Evolutionary conservation across 306 rosid genomes (phyloP).

Genomic region (Glycyrrhiza uralensis): DNA sequence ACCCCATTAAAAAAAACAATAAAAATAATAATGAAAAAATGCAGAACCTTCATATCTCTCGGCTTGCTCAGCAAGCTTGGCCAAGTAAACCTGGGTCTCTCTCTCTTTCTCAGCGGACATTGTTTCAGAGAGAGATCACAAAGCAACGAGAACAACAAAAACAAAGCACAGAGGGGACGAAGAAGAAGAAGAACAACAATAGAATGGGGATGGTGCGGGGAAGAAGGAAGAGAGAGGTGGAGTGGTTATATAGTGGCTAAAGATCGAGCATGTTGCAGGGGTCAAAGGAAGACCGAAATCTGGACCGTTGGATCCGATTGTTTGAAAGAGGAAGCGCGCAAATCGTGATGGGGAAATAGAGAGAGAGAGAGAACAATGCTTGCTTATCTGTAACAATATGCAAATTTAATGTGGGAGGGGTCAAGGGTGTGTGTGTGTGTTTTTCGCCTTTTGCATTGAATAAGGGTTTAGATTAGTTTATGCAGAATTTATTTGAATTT

Average conservation of each 20-base stretch:
- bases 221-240: constrained; percentile 25
- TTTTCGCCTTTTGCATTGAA: not conserved
- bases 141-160: not conserved
- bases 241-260: constrained; percentile 38
- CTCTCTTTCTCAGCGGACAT: constrained; percentile 88
- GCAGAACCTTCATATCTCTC: constrained; percentile 80
- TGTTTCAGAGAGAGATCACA: constrained; percentile 50
- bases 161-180: not conserved
- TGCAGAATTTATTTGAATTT: too few relatives aligned
- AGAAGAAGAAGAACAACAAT: not conserved
- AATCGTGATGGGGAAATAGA: constrained; percentile 33
- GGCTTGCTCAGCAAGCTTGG: constrained; percentile 95
- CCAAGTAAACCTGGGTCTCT: constrained; percentile 91
- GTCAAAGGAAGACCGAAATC: constrained; percentile 44
- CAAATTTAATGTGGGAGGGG: not conserved
- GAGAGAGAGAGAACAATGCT: not conserved
- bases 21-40: not conserved
- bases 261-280: constrained; percentile 50
- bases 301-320: constrained; percentile 48
- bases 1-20: not conserved
- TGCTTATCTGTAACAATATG: not conserved
- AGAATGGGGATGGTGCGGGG: constrained; percentile 25
- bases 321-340: constrained; percentile 60
- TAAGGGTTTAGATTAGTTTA: too few relatives aligned
- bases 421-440: too few relatives aligned